phyloP scores from a whole-genome alignment of 2,329 filamentous ascomycete genomes.

The Ascochyta clinopodiicola region DNA sequence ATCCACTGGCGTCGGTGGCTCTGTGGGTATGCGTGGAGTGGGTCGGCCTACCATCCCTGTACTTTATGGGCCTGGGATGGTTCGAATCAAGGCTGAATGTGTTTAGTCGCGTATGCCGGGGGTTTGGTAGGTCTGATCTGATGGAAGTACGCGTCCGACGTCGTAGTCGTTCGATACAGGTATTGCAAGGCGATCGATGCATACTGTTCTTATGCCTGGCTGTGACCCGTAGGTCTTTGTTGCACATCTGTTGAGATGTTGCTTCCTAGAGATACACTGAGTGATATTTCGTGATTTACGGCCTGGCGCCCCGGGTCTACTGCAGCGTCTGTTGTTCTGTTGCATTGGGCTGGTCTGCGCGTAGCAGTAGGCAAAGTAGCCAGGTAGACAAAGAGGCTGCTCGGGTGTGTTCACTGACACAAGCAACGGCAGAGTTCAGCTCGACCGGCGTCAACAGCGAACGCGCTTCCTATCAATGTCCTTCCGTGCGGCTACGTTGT shows the following conservation, averaged over 20 bases:
- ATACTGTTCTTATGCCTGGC: neutral
- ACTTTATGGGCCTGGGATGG: neutral
- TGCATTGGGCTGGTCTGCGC: neutral
- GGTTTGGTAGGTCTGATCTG: neutral
- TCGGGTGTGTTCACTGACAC: neutral
- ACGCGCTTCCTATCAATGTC: neutral
- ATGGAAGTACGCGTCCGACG: neutral
- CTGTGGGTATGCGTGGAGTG: neutral
- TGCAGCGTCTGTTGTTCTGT: too few species aligned
- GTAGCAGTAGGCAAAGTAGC: neutral
- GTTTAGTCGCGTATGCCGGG: neutral
- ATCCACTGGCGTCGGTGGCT: slow-evolving; percentile 2
- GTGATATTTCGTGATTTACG: too few species aligned
- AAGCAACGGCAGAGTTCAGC: neutral
- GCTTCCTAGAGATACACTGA: too few species aligned
- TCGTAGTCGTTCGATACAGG: neutral
- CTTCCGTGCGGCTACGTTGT: neutral
- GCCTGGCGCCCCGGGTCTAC: too few species aligned
- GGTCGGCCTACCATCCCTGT: neutral
- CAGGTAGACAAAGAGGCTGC: neutral
- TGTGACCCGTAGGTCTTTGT: neutral
- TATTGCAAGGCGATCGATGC: neutral
- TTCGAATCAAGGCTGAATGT: neutral
- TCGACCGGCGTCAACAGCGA: neutral
- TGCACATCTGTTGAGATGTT: too few species aligned